Evolutionary conservation across 2,329 filamentous ascomycete species (phyloP).

Genomic region (Aspergillus fischeri): DNA sequence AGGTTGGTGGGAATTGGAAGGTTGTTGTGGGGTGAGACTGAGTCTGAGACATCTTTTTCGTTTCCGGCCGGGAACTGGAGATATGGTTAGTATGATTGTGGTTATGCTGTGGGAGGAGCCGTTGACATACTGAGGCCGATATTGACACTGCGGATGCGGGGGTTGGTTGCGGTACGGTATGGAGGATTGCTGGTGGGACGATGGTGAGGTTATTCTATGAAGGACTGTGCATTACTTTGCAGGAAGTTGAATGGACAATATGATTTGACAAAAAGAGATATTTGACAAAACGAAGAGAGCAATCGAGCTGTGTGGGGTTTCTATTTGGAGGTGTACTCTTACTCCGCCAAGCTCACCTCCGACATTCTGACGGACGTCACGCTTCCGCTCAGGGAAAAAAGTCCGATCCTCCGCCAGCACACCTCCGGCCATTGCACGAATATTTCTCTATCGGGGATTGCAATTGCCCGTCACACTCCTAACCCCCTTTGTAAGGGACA

Average conservation of each 20-base stretch:
- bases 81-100: background rate
- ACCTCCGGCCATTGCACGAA: background rate
- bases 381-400: background rate
- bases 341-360: background rate
- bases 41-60: background rate
- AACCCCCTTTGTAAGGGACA: background rate
- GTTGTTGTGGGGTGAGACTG: conserved; percentile 9
- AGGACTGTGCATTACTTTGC: background rate
- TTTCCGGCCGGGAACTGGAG: background rate
- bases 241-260: background rate
- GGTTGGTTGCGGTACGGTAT: no score
- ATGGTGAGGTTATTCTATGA: background rate
- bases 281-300: background rate
- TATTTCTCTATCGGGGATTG: background rate
- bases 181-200: no score
- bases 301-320: no score
- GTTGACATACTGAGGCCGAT: background rate
- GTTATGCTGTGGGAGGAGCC: no score
- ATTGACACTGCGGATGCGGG: background rate
- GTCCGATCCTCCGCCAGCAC: background rate
- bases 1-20: conserved; percentile 40
- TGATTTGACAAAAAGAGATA: background rate
- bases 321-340: background rate
- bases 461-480: background rate
- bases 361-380: background rate